Evolutionary conservation across 2,329 filamentous ascomycete genomes (phyloP), one percentile per base, ranked within the genome.

Genomic region (Shiraia sp.): DNA sequence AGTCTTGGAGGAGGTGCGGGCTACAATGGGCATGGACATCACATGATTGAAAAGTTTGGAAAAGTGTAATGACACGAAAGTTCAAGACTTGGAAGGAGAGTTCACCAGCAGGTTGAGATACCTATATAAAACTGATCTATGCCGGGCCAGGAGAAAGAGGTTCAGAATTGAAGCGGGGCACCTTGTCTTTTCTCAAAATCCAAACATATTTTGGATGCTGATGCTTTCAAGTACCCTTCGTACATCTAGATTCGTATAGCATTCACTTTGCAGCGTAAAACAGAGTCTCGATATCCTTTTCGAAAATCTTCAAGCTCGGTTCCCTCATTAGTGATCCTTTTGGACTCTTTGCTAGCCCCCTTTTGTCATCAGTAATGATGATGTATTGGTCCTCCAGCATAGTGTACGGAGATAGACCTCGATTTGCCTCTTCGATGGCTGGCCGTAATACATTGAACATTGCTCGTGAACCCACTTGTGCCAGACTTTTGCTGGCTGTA

Each of bases 391-490:
- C 29, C 8, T 16, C 24, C 26, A 37, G 16, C 26, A 25, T 30
- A 8, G 26, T 37, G 17, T 37, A 37, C 6, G 25, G 25, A 10
- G 26, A 37, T 14, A 37, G 35, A 8, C 35, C 15, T 17, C 4
- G n/a, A n/a, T 37, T 37, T 37, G 35, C 35, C 7, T 37, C 27
- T 12, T 23, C 25, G 15, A 37, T 22, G 23, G 35, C 27, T 19
- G 35, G 35, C 15, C 10, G 2, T 2, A 37, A 29, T 13, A 17
- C 5, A 17, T 30, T n/a, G 8, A 30, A n/a, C 17, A 23, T 19
- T 16, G 15, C 25, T 9, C n/a, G 17, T 22, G 16, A 23, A 10
- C 35, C 35, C 6, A 14, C 25, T 28, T 29, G 15, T 5, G 29
- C 22, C 26, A 37, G 16, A 4, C 14, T 15, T 13, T 37, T 14